Evolutionary conservation across 768 basidiomycete genomes (phyloP).

Genomic region (Paxillus rubicundulus): DNA sequence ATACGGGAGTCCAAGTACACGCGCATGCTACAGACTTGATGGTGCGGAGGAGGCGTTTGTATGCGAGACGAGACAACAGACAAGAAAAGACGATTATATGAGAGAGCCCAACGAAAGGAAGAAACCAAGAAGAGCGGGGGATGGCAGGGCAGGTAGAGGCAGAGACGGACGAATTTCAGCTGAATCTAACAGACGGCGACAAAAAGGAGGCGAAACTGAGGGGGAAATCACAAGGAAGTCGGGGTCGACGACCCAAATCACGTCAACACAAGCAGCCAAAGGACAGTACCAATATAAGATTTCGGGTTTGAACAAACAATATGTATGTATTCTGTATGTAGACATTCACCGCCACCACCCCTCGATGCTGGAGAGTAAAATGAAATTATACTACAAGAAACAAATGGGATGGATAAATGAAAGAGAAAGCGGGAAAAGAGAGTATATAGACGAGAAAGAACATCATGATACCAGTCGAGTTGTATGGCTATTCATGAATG

Average conservation of each 20-base stretch:
- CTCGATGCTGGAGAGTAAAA: not conserved
- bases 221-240: conserved; percentile 9
- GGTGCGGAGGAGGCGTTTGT: not conserved
- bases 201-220: conserved; percentile 17
- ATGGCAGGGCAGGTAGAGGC: not conserved
- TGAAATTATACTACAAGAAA: conserved; percentile 11
- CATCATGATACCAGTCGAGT: conserved; percentile 5
- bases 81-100: conserved; percentile 1
- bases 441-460: conserved; percentile 1
- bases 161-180: not conserved
- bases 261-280: not conserved
- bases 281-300: conserved; percentile 12
- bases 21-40: conserved; percentile 39
- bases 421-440: conserved; percentile 7
- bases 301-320: conserved; percentile 8
- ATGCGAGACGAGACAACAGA: not conserved
- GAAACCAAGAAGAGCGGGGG: not conserved
- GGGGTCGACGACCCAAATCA: not conserved
- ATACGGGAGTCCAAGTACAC: conserved; percentile 30
- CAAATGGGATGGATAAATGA: conserved; percentile 13
- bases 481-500: conserved; percentile 16
- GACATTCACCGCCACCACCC: not conserved
- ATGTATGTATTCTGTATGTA: conserved; percentile 4
- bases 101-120: not conserved
- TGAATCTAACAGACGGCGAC: conserved; percentile 7